These are phyloP conservation scores for Penicillium sp. DNA, from an alignment of 2,329 filamentous ascomycete species.

Conservation along the genomic window DNA sequence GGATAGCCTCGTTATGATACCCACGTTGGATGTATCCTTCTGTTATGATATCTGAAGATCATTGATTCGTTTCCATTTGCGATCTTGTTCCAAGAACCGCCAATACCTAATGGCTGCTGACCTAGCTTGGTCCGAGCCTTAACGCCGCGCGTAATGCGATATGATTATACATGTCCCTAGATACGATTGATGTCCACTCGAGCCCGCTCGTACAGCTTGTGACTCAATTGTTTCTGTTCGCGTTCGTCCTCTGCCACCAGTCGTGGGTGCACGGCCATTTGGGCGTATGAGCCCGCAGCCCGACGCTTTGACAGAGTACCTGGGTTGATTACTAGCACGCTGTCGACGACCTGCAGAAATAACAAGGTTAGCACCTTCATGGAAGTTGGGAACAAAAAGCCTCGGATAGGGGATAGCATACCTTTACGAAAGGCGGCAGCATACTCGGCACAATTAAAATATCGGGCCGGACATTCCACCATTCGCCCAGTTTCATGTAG, in stretches of 20 bases:
- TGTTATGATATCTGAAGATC: slow-evolving; percentile 2
- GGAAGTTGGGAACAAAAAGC: neutral
- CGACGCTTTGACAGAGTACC: slow-evolving; percentile 76
- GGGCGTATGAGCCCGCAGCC: slow-evolving; percentile 75
- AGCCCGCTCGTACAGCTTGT: slow-evolving; percentile 71
- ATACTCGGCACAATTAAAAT: slow-evolving; percentile 73
- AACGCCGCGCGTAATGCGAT: slow-evolving; percentile 21
- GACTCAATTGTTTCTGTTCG: slow-evolving; percentile 53
- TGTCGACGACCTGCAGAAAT: slow-evolving; percentile 66
- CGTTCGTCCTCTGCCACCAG: slow-evolving; percentile 51
- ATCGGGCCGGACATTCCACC: slow-evolving; percentile 77
- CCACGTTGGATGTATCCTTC: neutral
- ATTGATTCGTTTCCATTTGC: slow-evolving; percentile 7
- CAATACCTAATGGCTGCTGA: neutral
- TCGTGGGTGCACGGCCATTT: slow-evolving; percentile 64
- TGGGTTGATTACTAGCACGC: slow-evolving; percentile 82
- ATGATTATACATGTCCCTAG: slow-evolving; percentile 30
- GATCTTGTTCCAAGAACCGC: neutral
- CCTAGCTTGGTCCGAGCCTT: slow-evolving; percentile 5
- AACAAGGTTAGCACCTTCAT: neutral
- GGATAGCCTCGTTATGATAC: slow-evolving; percentile 4
- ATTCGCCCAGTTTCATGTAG: slow-evolving; percentile 82
- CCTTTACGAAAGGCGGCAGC: slow-evolving; percentile 79
- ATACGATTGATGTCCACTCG: slow-evolving; percentile 82
- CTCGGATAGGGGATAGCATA: slow-evolving; percentile 35